These are phyloP conservation scores for Pseudofabraea citricarpa DNA, from an alignment of 2,329 filamentous ascomycete genomes.

Conservation along the genomic window DNA sequence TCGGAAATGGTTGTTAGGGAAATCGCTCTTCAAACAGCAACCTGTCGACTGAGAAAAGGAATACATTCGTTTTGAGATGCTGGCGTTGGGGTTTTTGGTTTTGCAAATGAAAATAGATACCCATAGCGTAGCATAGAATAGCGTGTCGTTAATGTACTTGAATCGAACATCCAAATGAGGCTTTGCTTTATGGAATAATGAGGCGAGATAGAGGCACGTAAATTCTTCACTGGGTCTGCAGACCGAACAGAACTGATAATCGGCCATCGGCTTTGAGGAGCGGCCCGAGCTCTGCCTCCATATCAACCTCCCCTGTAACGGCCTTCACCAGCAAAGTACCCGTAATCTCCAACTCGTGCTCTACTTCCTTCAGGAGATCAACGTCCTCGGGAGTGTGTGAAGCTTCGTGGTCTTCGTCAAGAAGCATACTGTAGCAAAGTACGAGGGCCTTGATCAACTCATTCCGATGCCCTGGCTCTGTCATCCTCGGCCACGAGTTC, in stretches of 20 bases:
- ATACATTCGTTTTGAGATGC: constrained; percentile 38
- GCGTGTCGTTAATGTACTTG: too few relatives aligned
- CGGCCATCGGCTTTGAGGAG: background rate
- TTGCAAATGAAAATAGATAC: background rate
- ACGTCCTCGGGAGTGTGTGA: background rate
- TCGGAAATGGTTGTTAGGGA: constrained; percentile 87
- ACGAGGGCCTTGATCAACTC: constrained; percentile 59
- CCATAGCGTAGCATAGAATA: background rate
- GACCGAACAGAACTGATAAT: background rate
- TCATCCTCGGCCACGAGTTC: constrained; percentile 66
- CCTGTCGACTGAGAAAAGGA: constrained; percentile 40
- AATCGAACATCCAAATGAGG: too few relatives aligned
- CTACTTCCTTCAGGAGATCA: background rate
- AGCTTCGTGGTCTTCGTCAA: background rate
- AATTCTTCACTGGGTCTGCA: too few relatives aligned
- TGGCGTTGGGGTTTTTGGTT: background rate
- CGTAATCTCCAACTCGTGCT: background rate
- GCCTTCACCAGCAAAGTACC: background rate
- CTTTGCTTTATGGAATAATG: too few relatives aligned
- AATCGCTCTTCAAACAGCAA: constrained; percentile 93
- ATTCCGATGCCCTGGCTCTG: constrained; percentile 48
- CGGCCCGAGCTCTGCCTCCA: background rate
- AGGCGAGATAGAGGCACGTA: too few relatives aligned
- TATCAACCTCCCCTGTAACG: background rate
- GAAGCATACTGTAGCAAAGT: constrained; percentile 55